Conservation (phyloP, 2,329 filamentous ascomycete genomes). For the Lomentospora prolificans region DNA sequence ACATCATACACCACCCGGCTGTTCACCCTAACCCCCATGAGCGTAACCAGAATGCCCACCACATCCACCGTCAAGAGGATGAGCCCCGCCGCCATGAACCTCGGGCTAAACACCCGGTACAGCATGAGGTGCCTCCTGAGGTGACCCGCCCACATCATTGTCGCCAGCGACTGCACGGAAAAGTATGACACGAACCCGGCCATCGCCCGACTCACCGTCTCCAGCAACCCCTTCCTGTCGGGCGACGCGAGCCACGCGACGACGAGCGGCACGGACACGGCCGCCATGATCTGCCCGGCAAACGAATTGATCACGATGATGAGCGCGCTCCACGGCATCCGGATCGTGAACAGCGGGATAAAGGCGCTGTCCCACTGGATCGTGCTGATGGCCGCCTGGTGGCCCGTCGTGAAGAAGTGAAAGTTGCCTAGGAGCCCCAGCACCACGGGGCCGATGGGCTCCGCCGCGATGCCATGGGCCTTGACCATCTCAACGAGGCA, state of each 20-base stretch:
- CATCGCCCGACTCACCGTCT: conserved; percentile 59
- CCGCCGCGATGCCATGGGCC: conserved; percentile 49
- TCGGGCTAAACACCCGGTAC: conserved; percentile 83
- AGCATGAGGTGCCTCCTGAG: conserved; percentile 90
- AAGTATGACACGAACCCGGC: conserved; percentile 74
- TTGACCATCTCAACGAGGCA: conserved; percentile 60
- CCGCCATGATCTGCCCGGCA: conserved; percentile 77
- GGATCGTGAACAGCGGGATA: conserved; percentile 71
- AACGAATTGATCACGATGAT: conserved; percentile 80
- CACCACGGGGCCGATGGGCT: conserved; percentile 72
- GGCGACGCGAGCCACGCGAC: conserved; percentile 84
- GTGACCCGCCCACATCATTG: conserved; percentile 83
- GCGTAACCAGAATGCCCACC: conserved; percentile 57
- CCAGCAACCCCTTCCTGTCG: conserved; percentile 58
- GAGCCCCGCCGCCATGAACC: conserved; percentile 74
- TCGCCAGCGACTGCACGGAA: conserved; percentile 72
- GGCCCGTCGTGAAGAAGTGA: conserved; percentile 96
- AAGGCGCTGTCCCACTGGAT: conserved; percentile 98
- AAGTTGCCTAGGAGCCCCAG: conserved; percentile 85
- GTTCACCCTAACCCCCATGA: conserved; percentile 67
- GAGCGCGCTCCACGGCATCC: conserved; percentile 83
- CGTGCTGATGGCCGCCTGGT: conserved; percentile 76
- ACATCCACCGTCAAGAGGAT: conserved; percentile 70
- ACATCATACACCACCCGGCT: conserved; percentile 72
- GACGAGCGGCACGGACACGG: conserved; percentile 67